Evolutionary conservation across 2,329 filamentous ascomycete species (phyloP).

Genomic region (Monosporascus sp.): DNA sequence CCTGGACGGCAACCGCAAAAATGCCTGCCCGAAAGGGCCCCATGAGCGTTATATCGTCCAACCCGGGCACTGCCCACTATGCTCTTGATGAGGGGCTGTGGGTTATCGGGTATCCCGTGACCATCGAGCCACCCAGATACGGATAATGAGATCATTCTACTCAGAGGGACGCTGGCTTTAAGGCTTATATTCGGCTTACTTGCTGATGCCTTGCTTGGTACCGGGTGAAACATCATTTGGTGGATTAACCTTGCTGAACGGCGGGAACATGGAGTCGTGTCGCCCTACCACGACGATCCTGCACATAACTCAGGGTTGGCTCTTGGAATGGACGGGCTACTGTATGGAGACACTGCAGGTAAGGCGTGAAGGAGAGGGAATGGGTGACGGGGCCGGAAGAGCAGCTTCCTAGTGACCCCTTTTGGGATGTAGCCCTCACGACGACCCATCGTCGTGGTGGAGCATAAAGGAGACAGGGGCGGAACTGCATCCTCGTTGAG

Average conservation of each 20-base stretch:
- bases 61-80: constrained; percentile 56
- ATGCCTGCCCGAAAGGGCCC: constrained; percentile 56
- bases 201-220: background rate
- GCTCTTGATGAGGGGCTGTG: constrained; percentile 15
- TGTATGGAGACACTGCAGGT: background rate
- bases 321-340: background rate
- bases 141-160: background rate
- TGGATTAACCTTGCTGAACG: background rate
- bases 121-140: background rate
- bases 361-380: background rate
- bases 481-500: background rate
- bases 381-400: background rate
- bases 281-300: background rate
- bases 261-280: background rate
- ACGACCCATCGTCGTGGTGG: background rate
- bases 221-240: background rate
- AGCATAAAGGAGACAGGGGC: background rate
- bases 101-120: background rate
- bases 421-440: background rate
- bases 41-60: constrained; percentile 72
- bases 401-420: background rate
- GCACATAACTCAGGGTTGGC: background rate
- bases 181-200: background rate
- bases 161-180: background rate
- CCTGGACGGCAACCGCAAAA: constrained; percentile 57